Conservation (phyloP, 2,329 filamentous ascomycete species). For the Xenoacremonium recifei region DNA sequence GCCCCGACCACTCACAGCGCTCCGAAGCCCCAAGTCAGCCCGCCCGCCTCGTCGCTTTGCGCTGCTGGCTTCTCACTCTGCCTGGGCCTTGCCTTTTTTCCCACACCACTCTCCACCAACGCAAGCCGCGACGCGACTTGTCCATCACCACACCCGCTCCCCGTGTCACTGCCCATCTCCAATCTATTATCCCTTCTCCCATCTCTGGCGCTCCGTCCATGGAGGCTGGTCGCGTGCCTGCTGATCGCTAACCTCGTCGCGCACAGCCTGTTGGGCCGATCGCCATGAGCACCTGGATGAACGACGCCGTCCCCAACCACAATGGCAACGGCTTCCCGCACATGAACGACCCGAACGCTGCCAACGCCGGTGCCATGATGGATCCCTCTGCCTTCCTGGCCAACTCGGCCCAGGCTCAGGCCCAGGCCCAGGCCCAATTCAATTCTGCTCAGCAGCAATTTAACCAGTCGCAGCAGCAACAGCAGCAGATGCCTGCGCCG, state of each 20-base stretch:
- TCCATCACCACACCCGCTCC: constrained; percentile 33
- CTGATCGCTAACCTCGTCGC: constrained; percentile 45
- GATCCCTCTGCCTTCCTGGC: constrained; percentile 64
- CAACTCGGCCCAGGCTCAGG: constrained; percentile 45
- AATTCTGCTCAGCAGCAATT: constrained; percentile 55
- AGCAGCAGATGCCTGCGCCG: constrained; percentile 53
- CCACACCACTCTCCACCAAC: constrained; percentile 38
- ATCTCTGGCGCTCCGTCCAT: constrained; percentile 36
- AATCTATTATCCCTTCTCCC: constrained; percentile 28
- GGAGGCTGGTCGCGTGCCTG: constrained; percentile 38
- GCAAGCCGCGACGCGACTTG: constrained; percentile 43
- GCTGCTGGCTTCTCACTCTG: constrained; percentile 21
- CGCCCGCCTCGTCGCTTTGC: too few species aligned
- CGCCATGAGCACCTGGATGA: constrained; percentile 73
- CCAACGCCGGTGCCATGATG: constrained; percentile 54
- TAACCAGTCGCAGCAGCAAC: constrained; percentile 46
- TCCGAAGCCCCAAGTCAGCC: too few species aligned
- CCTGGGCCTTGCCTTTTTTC: constrained; percentile 25
- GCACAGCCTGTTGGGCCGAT: constrained; percentile 44
- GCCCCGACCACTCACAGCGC: constrained; percentile 3
- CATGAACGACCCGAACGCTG: constrained; percentile 58
- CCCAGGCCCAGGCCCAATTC: constrained; percentile 35
- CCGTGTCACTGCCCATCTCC: constrained; percentile 49
- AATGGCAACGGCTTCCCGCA: constrained; percentile 68
- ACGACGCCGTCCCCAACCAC: constrained; percentile 67